A percentile compares a stretch with the other conserved stretches of the same genome.
phyloP scores from a whole-genome alignment of 2,329 filamentous ascomycete species.

The Colletotrichum tabaci region DNA sequence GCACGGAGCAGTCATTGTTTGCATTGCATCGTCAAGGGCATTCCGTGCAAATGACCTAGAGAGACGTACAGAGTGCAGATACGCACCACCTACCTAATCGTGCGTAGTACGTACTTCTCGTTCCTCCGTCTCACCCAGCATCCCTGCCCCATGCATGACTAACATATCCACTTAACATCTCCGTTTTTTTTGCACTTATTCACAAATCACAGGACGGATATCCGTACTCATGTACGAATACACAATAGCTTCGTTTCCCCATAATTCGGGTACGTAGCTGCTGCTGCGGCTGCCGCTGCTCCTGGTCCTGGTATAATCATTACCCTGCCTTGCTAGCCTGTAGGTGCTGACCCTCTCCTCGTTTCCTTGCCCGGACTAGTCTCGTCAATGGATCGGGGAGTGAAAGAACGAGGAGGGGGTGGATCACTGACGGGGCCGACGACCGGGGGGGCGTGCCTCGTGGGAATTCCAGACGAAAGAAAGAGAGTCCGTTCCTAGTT shows the following conservation, averaged over 20 bases:
- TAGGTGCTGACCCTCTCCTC: constrained; percentile 26
- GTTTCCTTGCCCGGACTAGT: constrained; percentile 24
- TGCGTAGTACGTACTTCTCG: neutral
- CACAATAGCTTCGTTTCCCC: constrained; percentile 34
- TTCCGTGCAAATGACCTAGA: neutral
- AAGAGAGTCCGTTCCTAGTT: constrained; percentile 40
- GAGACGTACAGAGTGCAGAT: neutral
- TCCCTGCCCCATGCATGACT: constrained; percentile 35
- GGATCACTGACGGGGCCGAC: constrained; percentile 9
- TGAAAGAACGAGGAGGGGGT: constrained; percentile 14
- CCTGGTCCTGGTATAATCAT: constrained; percentile 32
- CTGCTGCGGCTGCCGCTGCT: neutral
- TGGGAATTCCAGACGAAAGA: constrained; percentile 41
- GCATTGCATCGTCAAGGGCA: neutral
- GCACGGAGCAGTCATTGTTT: neutral
- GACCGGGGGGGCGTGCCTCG: constrained; percentile 32
- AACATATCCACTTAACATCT: constrained; percentile 29
- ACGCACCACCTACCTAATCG: too few relatives aligned
- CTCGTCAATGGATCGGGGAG: constrained; percentile 38
- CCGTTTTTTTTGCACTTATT: constrained; percentile 21
- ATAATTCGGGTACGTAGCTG: constrained; percentile 37
- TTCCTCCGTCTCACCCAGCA: constrained; percentile 32
- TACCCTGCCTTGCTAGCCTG: constrained; percentile 28
- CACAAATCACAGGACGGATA: neutral
- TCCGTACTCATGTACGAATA: too few relatives aligned